phyloP scores from a whole-genome alignment of 2,329 filamentous ascomycete species.

The Ilyonectria robusta region DNA sequence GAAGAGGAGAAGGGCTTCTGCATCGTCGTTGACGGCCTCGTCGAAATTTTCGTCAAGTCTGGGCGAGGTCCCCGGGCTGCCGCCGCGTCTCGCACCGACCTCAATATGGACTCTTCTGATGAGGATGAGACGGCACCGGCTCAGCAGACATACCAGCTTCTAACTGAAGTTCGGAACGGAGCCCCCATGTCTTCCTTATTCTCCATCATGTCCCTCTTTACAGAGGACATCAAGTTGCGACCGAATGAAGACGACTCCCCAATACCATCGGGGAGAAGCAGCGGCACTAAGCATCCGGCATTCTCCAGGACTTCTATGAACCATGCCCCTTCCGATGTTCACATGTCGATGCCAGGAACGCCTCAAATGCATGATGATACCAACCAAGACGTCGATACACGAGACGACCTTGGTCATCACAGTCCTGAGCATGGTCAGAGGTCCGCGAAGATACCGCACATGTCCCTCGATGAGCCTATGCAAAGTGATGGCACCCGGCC shows the following conservation, averaged over 20 bases:
- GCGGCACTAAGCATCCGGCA: conserved; percentile 49
- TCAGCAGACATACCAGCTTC: conserved; percentile 90
- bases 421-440: conserved; percentile 31
- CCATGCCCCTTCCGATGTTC: conserved; percentile 37
- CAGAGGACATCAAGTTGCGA: conserved; percentile 89
- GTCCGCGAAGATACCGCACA: conserved; percentile 76
- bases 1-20: conserved; percentile 99
- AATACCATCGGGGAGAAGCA: conserved; percentile 40
- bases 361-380: conserved; percentile 54
- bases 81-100: conserved; percentile 39
- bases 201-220: conserved; percentile 96
- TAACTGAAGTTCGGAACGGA: conserved; percentile 98
- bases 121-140: conserved; percentile 79
- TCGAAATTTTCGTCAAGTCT: conserved; percentile 99
- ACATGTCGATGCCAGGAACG: conserved; percentile 56
- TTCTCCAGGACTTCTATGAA: conserved; percentile 40
- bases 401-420: conserved; percentile 31
- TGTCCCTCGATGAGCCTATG: conserved; percentile 74
- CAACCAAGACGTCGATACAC: conserved; percentile 33
- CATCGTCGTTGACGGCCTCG: conserved; percentile 93
- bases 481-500: conserved; percentile 54
- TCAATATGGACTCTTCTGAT: conserved; percentile 61
- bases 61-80: conserved; percentile 66
- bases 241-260: conserved; percentile 73
- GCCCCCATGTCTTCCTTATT: conserved; percentile 99